phyloP scores from a whole-genome alignment of 208 protist genomes.

The Acanthamoeba healyi region DNA sequence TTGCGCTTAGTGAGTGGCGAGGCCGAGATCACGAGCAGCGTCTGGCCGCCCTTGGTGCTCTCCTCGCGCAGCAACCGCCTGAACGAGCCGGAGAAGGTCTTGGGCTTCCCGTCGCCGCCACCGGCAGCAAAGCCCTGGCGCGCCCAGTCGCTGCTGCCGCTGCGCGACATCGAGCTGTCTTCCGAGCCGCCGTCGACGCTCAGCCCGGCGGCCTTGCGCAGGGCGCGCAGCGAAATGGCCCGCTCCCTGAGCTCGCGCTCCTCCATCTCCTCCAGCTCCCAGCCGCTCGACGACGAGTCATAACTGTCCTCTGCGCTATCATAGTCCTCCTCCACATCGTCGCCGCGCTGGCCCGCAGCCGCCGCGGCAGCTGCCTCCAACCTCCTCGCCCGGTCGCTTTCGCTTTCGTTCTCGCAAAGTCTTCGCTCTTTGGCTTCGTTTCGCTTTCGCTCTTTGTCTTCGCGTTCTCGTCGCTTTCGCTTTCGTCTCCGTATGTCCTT shows the following conservation, averaged over 20 bases:
- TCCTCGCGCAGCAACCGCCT: conserved; percentile 45
- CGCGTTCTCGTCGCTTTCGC: conserved; percentile 33
- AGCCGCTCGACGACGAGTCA: conserved; percentile 53
- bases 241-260: conserved; percentile 24
- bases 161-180: neutral
- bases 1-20: conserved; percentile 18
- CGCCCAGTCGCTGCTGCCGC: neutral
- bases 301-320: neutral
- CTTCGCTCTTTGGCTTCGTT: conserved; percentile 1
- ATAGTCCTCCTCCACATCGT: neutral
- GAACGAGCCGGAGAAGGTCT: conserved; percentile 29
- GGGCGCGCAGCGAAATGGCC: conserved; percentile 17
- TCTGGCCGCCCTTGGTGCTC: conserved; percentile 35
- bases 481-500: conserved; percentile 29
- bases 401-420: neutral
- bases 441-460: conserved; percentile 43
- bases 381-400: neutral
- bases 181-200: neutral
- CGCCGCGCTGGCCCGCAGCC: neutral
- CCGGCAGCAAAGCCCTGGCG: neutral
- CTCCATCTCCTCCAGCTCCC: conserved; percentile 57
- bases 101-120: neutral
- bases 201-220: conserved; percentile 30
- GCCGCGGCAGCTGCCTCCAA: neutral
- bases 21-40: conserved; percentile 37